Percentiles rank a stretch among this genome's conserved stretches.
phyloP scores from a whole-genome alignment of 2,329 filamentous ascomycete species.

The Alternaria viburni region DNA sequence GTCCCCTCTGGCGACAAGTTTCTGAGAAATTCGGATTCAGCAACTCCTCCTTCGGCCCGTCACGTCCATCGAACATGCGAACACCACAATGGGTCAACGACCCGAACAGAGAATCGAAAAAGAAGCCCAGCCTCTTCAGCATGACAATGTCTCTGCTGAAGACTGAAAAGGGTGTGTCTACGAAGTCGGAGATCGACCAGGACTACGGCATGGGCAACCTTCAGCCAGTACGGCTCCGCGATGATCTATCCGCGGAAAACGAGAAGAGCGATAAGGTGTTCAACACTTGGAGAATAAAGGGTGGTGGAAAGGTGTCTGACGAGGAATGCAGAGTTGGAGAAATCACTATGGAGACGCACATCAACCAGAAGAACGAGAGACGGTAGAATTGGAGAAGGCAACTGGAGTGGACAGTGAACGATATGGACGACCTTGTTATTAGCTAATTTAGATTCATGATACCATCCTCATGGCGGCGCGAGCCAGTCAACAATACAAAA shows the following conservation, averaged over 20 bases:
- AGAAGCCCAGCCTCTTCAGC: slow-evolving; percentile 28
- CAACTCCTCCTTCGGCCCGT: slow-evolving; percentile 12
- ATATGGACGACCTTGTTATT: not conserved
- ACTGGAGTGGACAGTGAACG: not conserved
- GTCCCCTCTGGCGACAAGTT: slow-evolving; percentile 41
- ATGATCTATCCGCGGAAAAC: slow-evolving; percentile 28
- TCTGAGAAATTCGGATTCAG: slow-evolving; percentile 29
- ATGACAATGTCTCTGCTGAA: slow-evolving; percentile 31
- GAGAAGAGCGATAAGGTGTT: slow-evolving; percentile 35
- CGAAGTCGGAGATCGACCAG: slow-evolving; percentile 20
- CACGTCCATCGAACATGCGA: slow-evolving; percentile 20
- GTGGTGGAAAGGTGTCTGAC: slow-evolving; percentile 33
- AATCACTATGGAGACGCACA: slow-evolving; percentile 37
- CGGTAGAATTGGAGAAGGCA: not conserved
- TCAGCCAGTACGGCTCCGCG: slow-evolving; percentile 34
- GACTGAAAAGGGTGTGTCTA: slow-evolving; percentile 23
- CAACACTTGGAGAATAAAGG: slow-evolving; percentile 38
- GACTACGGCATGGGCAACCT: slow-evolving; percentile 32
- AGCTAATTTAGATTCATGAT: slow-evolving; percentile 9
- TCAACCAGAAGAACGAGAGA: slow-evolving; percentile 28
- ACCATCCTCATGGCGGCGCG: slow-evolving; percentile 2
- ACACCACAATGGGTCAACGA: slow-evolving; percentile 26
- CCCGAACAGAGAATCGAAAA: slow-evolving; percentile 17
- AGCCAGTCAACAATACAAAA: not conserved
- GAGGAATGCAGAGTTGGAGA: slow-evolving; percentile 28